phyloP scores from a whole-genome alignment of 2,329 filamentous ascomycete species.

The Zymoseptoria tritici region DNA sequence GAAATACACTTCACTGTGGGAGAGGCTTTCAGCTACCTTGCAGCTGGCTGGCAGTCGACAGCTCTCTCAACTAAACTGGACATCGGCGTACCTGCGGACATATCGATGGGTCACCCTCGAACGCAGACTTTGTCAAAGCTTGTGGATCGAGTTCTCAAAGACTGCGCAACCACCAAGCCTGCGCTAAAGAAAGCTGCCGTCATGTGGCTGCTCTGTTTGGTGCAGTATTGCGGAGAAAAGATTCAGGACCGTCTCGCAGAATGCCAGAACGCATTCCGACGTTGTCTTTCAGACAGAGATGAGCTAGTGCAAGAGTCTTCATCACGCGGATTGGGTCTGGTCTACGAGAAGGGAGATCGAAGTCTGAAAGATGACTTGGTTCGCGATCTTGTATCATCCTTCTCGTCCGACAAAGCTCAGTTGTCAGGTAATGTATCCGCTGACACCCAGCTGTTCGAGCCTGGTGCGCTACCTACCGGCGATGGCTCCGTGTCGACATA shows the following conservation, averaged over 20 bases:
- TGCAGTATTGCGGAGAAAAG: slow-evolving; percentile 84
- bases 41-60: slow-evolving; percentile 76
- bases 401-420: slow-evolving; percentile 67
- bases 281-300: slow-evolving; percentile 77
- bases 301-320: slow-evolving; percentile 95
- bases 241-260: slow-evolving; percentile 68
- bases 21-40: slow-evolving; percentile 72
- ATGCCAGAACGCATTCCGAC: slow-evolving; percentile 81
- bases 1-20: slow-evolving; percentile 89
- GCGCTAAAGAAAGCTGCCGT: slow-evolving; percentile 84
- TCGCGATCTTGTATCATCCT: slow-evolving; percentile 78
- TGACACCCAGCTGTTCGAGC: slow-evolving; percentile 89
- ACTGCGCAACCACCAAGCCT: slow-evolving; percentile 80
- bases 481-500: slow-evolving; percentile 92
- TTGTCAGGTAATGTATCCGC: slow-evolving; percentile 69
- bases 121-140: slow-evolving; percentile 44
- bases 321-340: slow-evolving; percentile 79
- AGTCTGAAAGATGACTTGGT: slow-evolving; percentile 75
- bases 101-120: slow-evolving; percentile 31
- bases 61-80: slow-evolving; percentile 69
- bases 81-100: slow-evolving; percentile 50
- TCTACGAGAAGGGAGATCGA: slow-evolving; percentile 86
- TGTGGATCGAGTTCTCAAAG: slow-evolving; percentile 64
- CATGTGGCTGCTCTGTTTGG: slow-evolving; percentile 87
- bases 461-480: slow-evolving; percentile 80